Evolutionary conservation across 805 yeast species (phyloP), one percentile per base, ranked within the genome.

Genomic region (Suhomyces pyralidae): DNA sequence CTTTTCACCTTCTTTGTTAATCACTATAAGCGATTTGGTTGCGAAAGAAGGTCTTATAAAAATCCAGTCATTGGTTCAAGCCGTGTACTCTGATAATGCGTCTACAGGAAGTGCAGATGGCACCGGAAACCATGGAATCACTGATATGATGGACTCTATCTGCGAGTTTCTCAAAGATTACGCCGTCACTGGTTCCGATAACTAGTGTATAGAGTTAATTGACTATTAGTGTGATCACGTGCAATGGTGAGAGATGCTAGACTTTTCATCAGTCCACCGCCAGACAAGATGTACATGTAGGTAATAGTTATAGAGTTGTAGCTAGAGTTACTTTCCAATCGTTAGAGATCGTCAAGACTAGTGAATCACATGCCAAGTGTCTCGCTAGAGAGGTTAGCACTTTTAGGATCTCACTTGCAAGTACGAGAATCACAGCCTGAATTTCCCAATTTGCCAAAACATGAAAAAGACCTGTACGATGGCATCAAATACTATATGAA

Each of bases 11-110:
- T 74, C 75, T 46, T 73, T 90, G 46, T 64, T 84, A n/a, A 65
- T 71, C n/a, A 72, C 83, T 0, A 70, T 91, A 54, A 72, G 81
- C 19, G 80, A 78, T 50, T 74, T 90, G 51, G 84, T 90, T 22
- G 82, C 82, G 40, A 86, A 85, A 61, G 90, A 88, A 60, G 97
- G 97, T 0, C 69, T 86, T 44, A 82, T 87, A 28, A 91, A 89
- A 68, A 82, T 90, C 40, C 84, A 83, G 56, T 86, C 85, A 57
- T 85, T 86, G 61, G 81, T 88, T 12, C 81, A 81, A 50, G 92
- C 89, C 2, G 77, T 81, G 45, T 88, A 84, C 65, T 79, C 85
- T 24, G 65, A 69, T 51, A 64, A 61, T 44, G 56, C 60, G 44
- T 54, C 59, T 28, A 48, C 53, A 15, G 57, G 57, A 24, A 44